These are phyloP conservation scores for Penicillium subrubescens DNA, from an alignment of 495 filamentous ascomycete species.

Conservation along the genomic window DNA sequence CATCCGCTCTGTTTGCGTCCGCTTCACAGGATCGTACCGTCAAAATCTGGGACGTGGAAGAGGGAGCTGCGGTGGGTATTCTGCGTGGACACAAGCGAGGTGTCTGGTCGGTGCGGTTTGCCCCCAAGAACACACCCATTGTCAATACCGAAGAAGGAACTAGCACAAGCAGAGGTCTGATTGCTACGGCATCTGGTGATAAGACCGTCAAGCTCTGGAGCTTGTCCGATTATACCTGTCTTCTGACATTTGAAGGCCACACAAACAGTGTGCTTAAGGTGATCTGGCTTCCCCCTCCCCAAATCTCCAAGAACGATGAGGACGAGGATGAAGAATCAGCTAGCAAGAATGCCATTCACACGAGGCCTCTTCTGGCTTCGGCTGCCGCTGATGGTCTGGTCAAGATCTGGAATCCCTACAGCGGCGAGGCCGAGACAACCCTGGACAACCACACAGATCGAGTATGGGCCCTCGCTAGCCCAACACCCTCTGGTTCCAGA, in stretches of 20 bases:
- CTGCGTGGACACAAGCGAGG: conserved; percentile 90
- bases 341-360: conserved; percentile 32
- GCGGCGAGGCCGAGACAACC: conserved; percentile 81
- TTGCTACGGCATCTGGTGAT: conserved; percentile 89
- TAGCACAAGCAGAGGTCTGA: conserved; percentile 66
- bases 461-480: conserved; percentile 83
- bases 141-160: conserved; percentile 65
- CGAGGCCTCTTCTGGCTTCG: conserved; percentile 67
- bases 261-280: conserved; percentile 93
- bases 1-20: conserved; percentile 77
- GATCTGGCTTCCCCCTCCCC: conserved; percentile 75
- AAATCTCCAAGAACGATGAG: conserved; percentile 39
- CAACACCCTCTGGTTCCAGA: conserved; percentile 52
- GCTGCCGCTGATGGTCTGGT: conserved; percentile 96
- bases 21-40: conserved; percentile 95
- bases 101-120: conserved; percentile 92
- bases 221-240: conserved; percentile 86
- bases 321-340: conserved; percentile 39
- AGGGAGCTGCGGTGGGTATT: conserved; percentile 85
- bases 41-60: conserved; percentile 91
- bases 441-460: conserved; percentile 95
- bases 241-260: conserved; percentile 94
- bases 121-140: conserved; percentile 74
- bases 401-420: conserved; percentile 86
- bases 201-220: conserved; percentile 97